Conservation (phyloP, 2,329 filamentous ascomycete species). For the Talaromyces sp. region DNA sequence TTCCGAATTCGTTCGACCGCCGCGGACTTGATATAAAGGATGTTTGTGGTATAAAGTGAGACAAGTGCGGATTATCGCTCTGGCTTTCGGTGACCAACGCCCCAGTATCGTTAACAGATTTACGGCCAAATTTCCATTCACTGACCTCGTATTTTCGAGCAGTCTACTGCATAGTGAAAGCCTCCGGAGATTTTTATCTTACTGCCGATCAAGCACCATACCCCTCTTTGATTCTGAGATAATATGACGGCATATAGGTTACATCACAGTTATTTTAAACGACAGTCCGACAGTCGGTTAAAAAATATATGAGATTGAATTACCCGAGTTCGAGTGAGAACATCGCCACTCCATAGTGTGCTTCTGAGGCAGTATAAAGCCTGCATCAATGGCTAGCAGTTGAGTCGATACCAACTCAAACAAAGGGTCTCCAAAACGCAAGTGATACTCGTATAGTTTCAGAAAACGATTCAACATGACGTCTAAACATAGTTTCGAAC, state of each 20-base stretch:
- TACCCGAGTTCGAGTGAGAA: background rate
- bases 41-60: background rate
- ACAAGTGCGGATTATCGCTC: background rate
- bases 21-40: background rate
- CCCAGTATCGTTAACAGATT: background rate
- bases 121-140: background rate
- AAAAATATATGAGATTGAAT: background rate
- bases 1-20: background rate
- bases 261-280: background rate
- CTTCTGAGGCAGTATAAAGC: background rate
- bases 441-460: background rate
- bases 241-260: background rate
- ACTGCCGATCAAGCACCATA: background rate
- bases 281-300: background rate
- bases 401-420: background rate
- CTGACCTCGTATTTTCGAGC: background rate
- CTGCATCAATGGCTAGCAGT: background rate
- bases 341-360: background rate
- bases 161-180: background rate
- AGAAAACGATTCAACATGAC: background rate
- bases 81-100: background rate
- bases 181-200: background rate
- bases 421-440: background rate
- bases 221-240: background rate
- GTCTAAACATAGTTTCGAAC: background rate